Evolutionary conservation across 2,329 filamentous ascomycete species (phyloP).

Genomic region (Tolypocladium guangdongense): DNA sequence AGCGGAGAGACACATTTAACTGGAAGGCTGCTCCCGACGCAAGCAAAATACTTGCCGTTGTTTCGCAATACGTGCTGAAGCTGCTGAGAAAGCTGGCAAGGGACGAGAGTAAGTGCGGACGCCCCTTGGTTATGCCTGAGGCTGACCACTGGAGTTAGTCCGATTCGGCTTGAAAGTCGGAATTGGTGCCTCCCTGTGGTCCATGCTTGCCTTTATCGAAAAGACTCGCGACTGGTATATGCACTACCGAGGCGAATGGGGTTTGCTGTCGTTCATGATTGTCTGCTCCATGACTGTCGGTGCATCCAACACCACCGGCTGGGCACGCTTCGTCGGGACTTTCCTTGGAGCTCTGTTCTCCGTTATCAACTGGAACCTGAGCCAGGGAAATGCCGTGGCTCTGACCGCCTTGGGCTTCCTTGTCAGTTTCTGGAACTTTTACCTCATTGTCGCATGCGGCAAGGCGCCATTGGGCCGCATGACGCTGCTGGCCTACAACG

Average conservation of each 20-base stretch:
- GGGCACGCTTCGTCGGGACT: constrained; percentile 72
- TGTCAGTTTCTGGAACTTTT: constrained; percentile 69
- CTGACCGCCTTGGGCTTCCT: constrained; percentile 69
- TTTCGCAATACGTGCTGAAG: constrained; percentile 31
- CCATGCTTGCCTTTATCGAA: constrained; percentile 69
- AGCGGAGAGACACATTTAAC: constrained; percentile 33
- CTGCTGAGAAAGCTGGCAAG: constrained; percentile 31
- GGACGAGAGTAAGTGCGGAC: constrained; percentile 33
- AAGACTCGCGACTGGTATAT: constrained; percentile 64
- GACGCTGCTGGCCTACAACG: constrained; percentile 85
- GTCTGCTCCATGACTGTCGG: constrained; percentile 94
- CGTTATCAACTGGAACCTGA: constrained; percentile 63
- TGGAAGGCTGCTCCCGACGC: constrained; percentile 35
- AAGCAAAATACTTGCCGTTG: constrained; percentile 25
- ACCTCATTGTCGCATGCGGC: constrained; percentile 67
- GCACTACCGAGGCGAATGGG: constrained; percentile 88
- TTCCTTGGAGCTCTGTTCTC: constrained; percentile 65
- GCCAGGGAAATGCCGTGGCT: constrained; percentile 56
- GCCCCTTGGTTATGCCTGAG: background rate
- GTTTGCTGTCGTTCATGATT: constrained; percentile 88
- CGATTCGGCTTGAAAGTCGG: constrained; percentile 82
- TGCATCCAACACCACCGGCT: constrained; percentile 79
- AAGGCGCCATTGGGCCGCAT: constrained; percentile 83
- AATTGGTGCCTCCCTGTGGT: constrained; percentile 72
- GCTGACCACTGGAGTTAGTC: constrained; percentile 19